Evolutionary conservation across 139 green algal genomes (phyloP), one percentile per base, ranked within the genome.

Genomic region (Chlamydomonas incerta): DNA sequence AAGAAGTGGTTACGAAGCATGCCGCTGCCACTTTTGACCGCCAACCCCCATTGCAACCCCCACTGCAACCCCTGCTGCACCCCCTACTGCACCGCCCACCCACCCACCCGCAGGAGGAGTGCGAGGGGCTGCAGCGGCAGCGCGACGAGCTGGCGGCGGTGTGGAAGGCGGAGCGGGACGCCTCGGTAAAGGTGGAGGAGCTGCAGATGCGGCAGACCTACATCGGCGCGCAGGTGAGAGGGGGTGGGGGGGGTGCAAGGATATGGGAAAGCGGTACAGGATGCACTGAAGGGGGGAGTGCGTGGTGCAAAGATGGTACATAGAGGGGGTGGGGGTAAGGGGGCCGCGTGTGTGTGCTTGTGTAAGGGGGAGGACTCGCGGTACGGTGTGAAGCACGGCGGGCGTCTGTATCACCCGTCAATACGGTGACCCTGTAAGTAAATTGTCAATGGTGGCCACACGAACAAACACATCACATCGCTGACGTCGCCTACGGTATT

Each of bases 101-200:
- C 20, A 10, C 21, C 37, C 69, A 1, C 71, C 47, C 72, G 5
- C 75, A 83, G 75, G 60, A 41, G 60, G 75, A 72, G 75, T 60
- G 60, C 29, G 31, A 21, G 0, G 26, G 11, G 2, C 35, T 81
- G 41, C 2, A 26, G 6, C 58, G 1, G 26, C 57, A 74, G 63
- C 58, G 63, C 2, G 52, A 67, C 24, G 52, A 41, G 58, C 28
- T 89, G 37, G 68, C 66, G 14, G 80, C 86, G 8, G 86, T 63
- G 17, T 83, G 50, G 62, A 62, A 83, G 67, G 55, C 37, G 34
- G 66, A 83, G 55, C 63, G 68, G 57, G 87, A 88, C 15, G 69
- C 70, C 20, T 28, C 37, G 2, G 52, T 71, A 3, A 60, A 62
- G 75, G 2, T 73, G 60, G 75, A 83, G 69, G 50, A 86, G 69